phyloP scores from a whole-genome alignment of 202 grass and related monocot species.

The Setaria italica region DNA sequence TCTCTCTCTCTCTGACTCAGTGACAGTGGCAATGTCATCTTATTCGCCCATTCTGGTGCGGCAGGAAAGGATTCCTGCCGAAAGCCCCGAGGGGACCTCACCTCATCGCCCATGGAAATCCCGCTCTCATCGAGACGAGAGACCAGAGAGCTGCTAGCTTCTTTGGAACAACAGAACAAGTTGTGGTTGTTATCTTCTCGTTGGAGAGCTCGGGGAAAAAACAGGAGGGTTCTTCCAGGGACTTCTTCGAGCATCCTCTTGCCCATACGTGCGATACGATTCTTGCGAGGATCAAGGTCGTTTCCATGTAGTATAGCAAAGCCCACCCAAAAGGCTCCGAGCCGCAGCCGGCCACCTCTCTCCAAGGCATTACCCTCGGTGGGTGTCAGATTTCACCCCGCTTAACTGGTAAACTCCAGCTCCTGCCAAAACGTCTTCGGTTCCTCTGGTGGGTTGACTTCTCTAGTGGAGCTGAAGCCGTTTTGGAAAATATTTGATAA shows the following conservation, averaged over 20 bases:
- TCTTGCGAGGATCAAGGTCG: background rate
- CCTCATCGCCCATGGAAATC: background rate
- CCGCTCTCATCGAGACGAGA: background rate
- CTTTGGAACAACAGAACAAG: background rate
- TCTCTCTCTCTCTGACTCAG: background rate
- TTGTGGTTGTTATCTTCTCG: background rate
- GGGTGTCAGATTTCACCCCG: no score
- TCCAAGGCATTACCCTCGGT: no score
- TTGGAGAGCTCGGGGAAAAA: background rate
- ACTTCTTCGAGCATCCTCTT: background rate
- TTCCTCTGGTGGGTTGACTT: no score
- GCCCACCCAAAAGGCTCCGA: no score
- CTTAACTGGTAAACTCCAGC: no score
- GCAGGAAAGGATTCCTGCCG: constrained; percentile 21
- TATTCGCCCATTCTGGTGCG: constrained; percentile 2
- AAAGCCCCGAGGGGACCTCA: constrained; percentile 6
- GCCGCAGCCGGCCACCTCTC: no score
- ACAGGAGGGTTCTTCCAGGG: background rate
- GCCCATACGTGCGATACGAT: background rate
- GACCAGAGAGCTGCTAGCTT: background rate
- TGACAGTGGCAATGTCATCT: background rate
- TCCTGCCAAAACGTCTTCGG: no score
- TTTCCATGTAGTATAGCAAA: no score
- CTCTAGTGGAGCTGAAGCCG: no score
- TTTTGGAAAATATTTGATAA: no score